These are phyloP conservation scores for Fagopyrum homotropicum DNA, from an alignment of 148 eudicot species.

Conservation along the genomic window DNA sequence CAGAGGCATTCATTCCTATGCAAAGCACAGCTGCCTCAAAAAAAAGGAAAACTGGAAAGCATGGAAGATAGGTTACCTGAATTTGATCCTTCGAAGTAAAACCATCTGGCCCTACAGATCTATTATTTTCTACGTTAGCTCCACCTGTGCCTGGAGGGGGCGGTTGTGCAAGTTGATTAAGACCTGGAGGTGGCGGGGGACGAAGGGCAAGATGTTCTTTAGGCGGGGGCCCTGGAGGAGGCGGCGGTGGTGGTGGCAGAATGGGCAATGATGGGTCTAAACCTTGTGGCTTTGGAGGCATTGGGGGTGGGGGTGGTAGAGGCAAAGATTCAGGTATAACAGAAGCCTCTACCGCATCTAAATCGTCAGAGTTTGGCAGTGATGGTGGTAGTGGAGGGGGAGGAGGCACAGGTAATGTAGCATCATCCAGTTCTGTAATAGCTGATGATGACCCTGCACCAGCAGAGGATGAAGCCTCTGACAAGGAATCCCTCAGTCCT, in stretches of 20 bases:
- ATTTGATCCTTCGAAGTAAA: slow-evolving; percentile 24
- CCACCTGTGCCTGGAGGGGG: slow-evolving; percentile 65
- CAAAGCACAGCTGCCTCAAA: neutral
- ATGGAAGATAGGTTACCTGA: slow-evolving; percentile 35
- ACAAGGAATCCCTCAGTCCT: slow-evolving; percentile 73
- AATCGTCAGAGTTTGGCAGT: slow-evolving; percentile 46
- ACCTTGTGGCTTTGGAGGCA: slow-evolving; percentile 61
- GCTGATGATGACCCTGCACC: slow-evolving; percentile 43
- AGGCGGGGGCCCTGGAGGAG: slow-evolving; percentile 60
- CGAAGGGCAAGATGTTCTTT: slow-evolving; percentile 47
- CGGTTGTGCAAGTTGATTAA: slow-evolving; percentile 49
- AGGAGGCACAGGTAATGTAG: slow-evolving; percentile 43
- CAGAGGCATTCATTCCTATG: too few relatives aligned
- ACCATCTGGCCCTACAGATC: slow-evolving; percentile 37
- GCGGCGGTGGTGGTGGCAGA: slow-evolving; percentile 58
- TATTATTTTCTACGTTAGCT: slow-evolving; percentile 39
- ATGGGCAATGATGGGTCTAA: slow-evolving; percentile 51
- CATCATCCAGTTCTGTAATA: slow-evolving; percentile 47
- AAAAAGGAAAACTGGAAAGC: neutral
- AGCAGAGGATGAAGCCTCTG: slow-evolving; percentile 43
- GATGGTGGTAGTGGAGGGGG: slow-evolving; percentile 85
- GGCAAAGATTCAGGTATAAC: slow-evolving; percentile 57
- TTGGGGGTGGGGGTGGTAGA: slow-evolving; percentile 85
- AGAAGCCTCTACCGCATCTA: slow-evolving; percentile 39
- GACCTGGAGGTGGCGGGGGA: slow-evolving; percentile 44